These are phyloP conservation scores for Cyclostephanos tholiformis DNA, from an alignment of 108 stramenopile species.

Conservation along the genomic window DNA sequence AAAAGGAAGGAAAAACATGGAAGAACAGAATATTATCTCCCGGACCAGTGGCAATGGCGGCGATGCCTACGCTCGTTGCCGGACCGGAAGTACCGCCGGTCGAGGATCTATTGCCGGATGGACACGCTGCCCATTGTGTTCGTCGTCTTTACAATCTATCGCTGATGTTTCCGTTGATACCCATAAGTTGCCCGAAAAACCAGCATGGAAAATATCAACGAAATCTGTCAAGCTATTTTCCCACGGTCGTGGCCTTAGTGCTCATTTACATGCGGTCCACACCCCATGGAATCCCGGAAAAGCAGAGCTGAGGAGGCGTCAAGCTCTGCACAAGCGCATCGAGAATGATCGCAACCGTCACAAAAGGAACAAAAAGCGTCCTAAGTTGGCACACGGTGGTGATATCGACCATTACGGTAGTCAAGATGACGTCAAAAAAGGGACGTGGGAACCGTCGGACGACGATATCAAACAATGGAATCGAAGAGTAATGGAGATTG, in stretches of 20 bases:
- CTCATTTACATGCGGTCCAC: constrained; percentile 83
- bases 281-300: constrained; percentile 86
- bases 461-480: constrained; percentile 69
- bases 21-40: not conserved
- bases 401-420: not conserved
- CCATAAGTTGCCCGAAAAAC: constrained; percentile 12
- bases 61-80: constrained; percentile 37
- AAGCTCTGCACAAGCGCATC: constrained; percentile 29
- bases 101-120: constrained; percentile 34
- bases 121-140: constrained; percentile 44
- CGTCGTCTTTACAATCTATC: not conserved
- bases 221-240: constrained; percentile 56
- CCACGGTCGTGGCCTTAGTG: constrained; percentile 74
- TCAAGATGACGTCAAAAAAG: constrained; percentile 4
- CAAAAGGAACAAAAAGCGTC: constrained; percentile 18
- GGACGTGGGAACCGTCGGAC: constrained; percentile 58
- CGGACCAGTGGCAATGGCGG: not conserved
- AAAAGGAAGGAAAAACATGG: not conserved
- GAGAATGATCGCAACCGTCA: constrained; percentile 35
- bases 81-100: constrained; percentile 32
- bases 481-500: constrained; percentile 60
- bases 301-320: constrained; percentile 49
- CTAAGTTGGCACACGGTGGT: constrained; percentile 4
- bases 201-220: constrained; percentile 6
- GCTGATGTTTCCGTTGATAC: not conserved